Conservation (phyloP, 2,329 filamentous ascomycete species). For the Purpureocillium takamizusanense region DNA sequence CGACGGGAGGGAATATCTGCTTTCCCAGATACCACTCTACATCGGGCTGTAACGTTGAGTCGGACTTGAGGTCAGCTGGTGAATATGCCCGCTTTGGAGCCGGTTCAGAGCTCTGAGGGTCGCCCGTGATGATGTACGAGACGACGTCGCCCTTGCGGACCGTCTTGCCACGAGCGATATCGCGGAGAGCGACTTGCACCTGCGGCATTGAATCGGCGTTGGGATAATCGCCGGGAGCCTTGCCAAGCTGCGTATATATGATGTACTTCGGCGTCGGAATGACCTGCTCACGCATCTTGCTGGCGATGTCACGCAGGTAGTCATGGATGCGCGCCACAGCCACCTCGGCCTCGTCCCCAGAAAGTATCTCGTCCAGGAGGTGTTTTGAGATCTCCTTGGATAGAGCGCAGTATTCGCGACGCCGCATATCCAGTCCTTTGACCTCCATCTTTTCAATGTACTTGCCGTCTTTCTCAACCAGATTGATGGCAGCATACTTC, state of each 20-base stretch:
- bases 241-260: slow-evolving; percentile 96
- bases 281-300: slow-evolving; percentile 73
- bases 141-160: slow-evolving; percentile 94
- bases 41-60: slow-evolving; percentile 70
- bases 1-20: slow-evolving; percentile 95
- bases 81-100: slow-evolving; percentile 85
- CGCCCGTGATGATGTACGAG: slow-evolving; percentile 83
- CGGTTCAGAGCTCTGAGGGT: slow-evolving; percentile 55
- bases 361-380: slow-evolving; percentile 89
- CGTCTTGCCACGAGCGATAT: slow-evolving; percentile 76
- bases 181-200: slow-evolving; percentile 86
- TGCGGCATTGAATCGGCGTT: slow-evolving; percentile 94
- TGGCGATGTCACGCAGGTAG: slow-evolving; percentile 75
- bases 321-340: slow-evolving; percentile 89
- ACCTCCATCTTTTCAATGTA: slow-evolving; percentile 93
- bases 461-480: slow-evolving; percentile 81
- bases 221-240: slow-evolving; percentile 85
- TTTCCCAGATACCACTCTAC: slow-evolving; percentile 98
- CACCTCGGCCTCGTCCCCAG: slow-evolving; percentile 82
- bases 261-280: slow-evolving; percentile 83
- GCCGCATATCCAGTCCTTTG: slow-evolving; percentile 96
- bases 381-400: slow-evolving; percentile 91
- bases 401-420: slow-evolving; percentile 90
- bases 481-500: slow-evolving; percentile 96
- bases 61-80: slow-evolving; percentile 71